phyloP scores from a whole-genome alignment of 306 rosid genomes.

The Vicia sativa region DNA sequence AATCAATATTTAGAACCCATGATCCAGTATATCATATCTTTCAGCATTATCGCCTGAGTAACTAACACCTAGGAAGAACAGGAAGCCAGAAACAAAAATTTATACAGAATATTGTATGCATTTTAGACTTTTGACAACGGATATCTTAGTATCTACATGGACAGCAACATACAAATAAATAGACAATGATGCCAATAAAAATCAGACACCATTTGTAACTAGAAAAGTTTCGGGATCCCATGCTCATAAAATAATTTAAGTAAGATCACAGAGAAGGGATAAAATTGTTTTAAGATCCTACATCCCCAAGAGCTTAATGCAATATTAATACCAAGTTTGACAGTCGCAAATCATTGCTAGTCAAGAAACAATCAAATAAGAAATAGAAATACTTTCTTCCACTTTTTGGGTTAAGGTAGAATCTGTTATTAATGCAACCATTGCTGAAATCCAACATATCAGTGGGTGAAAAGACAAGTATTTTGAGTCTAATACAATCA shows the following conservation, averaged over 20 bases:
- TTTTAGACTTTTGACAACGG: constrained; percentile 1
- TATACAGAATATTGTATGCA: background rate
- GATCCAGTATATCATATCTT: constrained; percentile 9
- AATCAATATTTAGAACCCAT: constrained; percentile 3
- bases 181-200: background rate
- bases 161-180: background rate
- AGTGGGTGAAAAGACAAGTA: background rate
- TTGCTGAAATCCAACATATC: constrained; percentile 17
- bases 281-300: constrained; percentile 4
- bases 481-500: background rate
- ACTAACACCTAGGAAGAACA: constrained; percentile 31
- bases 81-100: constrained; percentile 30
- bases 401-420: background rate
- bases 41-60: constrained; percentile 10
- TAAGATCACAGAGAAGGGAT: no score
- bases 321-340: background rate
- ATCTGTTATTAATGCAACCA: constrained; percentile 10
- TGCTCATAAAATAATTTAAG: no score
- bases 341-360: background rate
- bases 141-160: constrained; percentile 5
- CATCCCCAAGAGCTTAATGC: constrained; percentile 1
- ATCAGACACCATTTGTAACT: constrained; percentile 4
- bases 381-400: background rate
- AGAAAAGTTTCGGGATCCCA: background rate
- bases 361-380: background rate